phyloP scores from a whole-genome alignment of 2,329 filamentous ascomycete genomes.

The Aspergillus texensis region DNA sequence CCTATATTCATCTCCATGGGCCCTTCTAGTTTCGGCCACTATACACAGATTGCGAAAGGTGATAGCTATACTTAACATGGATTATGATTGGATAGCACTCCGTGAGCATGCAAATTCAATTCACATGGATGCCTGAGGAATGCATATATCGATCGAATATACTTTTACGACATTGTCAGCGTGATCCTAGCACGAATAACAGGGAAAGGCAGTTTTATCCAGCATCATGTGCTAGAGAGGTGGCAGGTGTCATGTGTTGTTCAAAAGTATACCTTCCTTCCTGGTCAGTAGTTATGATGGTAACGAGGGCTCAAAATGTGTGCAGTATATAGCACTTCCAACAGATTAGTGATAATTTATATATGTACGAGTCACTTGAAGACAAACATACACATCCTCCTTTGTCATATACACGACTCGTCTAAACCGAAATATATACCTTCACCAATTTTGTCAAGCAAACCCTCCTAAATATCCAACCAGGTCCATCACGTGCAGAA shows the following conservation, averaged over 20 bases:
- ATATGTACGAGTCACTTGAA: background rate
- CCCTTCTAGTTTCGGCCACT: no score
- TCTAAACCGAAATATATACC: background rate
- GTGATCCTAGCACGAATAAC: no score
- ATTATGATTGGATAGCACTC: no score
- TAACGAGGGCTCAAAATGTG: background rate
- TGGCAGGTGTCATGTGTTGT: background rate
- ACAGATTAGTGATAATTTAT: background rate
- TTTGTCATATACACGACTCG: background rate
- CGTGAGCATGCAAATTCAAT: no score
- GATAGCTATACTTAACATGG: no score
- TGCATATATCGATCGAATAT: no score
- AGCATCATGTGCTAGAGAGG: background rate
- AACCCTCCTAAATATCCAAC: background rate
- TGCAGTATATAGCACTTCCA: background rate
- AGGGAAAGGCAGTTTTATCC: no score
- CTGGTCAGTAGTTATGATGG: background rate
- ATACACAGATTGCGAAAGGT: no score
- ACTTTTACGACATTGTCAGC: no score
- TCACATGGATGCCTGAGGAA: no score
- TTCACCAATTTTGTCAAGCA: fast-evolving
- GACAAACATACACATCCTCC: background rate
- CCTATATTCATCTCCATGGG: no score
- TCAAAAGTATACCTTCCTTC: no score
- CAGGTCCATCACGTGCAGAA: background rate